These are phyloP conservation scores for Smittium culicis DNA, from an alignment of 371 early-diverging fungal genomes.

Conservation along the genomic window DNA sequence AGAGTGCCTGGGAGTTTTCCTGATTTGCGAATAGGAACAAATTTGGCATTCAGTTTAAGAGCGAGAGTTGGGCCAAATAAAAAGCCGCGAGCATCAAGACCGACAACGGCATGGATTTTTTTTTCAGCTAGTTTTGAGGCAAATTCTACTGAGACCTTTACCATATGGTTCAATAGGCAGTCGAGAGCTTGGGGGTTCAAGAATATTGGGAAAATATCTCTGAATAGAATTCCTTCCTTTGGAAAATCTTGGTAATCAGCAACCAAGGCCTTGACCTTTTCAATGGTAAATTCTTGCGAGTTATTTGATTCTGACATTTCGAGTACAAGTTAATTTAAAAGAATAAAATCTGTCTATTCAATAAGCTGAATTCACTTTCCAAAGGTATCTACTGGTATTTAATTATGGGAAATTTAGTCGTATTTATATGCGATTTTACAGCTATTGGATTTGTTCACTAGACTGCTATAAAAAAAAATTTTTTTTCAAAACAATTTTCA, in stretches of 20 bases:
- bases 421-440: too few species aligned
- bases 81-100: constrained; percentile 84
- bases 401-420: too few species aligned
- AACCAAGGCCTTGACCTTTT: constrained; percentile 45
- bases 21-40: constrained; percentile 89
- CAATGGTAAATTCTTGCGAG: constrained; percentile 29
- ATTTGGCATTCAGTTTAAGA: constrained; percentile 70
- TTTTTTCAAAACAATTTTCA: too few species aligned
- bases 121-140: constrained; percentile 24
- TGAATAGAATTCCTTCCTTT: constrained; percentile 76
- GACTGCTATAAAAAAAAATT: too few species aligned
- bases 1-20: constrained; percentile 87
- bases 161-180: constrained; percentile 71
- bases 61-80: constrained; percentile 82
- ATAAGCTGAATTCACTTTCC: too few species aligned
- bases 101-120: constrained; percentile 80
- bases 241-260: constrained; percentile 70
- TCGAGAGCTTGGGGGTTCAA: constrained; percentile 86
- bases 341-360: too few species aligned
- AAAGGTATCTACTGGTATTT: too few species aligned
- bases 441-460: too few species aligned
- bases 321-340: too few species aligned
- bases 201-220: constrained; percentile 93
- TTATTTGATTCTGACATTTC: background rate
- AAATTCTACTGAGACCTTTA: constrained; percentile 57